Percentiles rank a stretch among this genome's conserved stretches.
Evolutionary conservation across 176 grass and related monocot genomes (phyloP).

Genomic region (Bothriochloa decipiens): DNA sequence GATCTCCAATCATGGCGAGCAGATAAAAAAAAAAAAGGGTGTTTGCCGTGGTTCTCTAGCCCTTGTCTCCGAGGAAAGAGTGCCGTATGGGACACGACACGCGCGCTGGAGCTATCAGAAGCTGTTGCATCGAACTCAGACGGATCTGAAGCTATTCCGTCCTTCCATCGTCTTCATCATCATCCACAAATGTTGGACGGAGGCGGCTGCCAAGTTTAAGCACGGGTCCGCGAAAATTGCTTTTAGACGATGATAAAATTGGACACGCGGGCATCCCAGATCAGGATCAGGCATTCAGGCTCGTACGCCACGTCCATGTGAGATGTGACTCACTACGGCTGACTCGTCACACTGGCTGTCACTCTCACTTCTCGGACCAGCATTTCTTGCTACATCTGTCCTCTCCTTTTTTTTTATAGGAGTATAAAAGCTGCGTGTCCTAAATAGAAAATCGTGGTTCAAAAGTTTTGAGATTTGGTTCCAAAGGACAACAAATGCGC

Average conservation of each 20-base stretch:
- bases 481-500: neutral
- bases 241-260: neutral
- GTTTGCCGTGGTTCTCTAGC: too few relatives aligned
- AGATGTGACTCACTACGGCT: constrained; percentile 14
- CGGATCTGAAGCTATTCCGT: neutral
- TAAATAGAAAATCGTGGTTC: too few relatives aligned
- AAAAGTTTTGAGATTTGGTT: neutral
- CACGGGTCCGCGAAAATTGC: neutral
- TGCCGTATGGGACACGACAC: too few relatives aligned
- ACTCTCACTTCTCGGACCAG: neutral
- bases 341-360: neutral
- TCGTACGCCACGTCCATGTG: constrained; percentile 29
- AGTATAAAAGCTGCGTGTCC: too few relatives aligned
- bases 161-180: neutral
- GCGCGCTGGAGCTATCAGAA: neutral
- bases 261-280: neutral
- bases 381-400: neutral
- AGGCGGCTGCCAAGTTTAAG: neutral
- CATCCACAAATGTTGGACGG: neutral
- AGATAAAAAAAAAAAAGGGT: too few relatives aligned
- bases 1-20: too few relatives aligned
- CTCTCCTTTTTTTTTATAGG: neutral
- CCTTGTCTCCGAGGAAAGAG: too few relatives aligned
- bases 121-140: neutral
- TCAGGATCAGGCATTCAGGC: neutral